Conservation (phyloP, 2,329 filamentous ascomycete genomes). For the Lecanoromycetidae sp. region DNA sequence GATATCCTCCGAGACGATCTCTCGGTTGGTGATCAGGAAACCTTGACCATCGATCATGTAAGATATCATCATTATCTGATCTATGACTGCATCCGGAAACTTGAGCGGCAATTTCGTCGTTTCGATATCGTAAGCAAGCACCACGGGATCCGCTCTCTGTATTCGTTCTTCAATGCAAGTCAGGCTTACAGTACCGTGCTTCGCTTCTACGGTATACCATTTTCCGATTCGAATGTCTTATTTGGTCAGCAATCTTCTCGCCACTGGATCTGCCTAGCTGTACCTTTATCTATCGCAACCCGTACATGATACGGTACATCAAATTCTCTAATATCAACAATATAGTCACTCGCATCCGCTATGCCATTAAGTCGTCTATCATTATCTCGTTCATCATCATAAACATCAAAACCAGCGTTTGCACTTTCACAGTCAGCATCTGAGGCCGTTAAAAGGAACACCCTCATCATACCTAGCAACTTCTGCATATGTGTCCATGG, state of each 20-base stretch:
- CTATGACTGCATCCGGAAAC: constrained; percentile 86
- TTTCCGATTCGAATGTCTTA: constrained; percentile 87
- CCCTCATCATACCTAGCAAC: constrained; percentile 63
- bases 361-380: constrained; percentile 68
- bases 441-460: neutral
- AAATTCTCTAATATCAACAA: constrained; percentile 97
- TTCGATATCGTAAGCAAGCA: constrained; percentile 98
- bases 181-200: constrained; percentile 77
- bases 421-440: constrained; percentile 39
- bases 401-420: constrained; percentile 81
- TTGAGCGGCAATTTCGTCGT: constrained; percentile 92
- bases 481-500: constrained; percentile 97
- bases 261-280: too few species aligned
- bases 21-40: constrained; percentile 93
- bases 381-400: constrained; percentile 78
- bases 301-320: constrained; percentile 98
- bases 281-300: constrained; percentile 90
- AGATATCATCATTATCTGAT: constrained; percentile 99
- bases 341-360: constrained; percentile 86
- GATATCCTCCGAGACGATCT: constrained; percentile 96
- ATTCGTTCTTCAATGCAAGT: constrained; percentile 76
- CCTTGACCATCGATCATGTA: constrained; percentile 99
- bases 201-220: constrained; percentile 93
- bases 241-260: constrained; percentile 21
- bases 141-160: constrained; percentile 85